Evolutionary conservation across 305 asterid genomes (phyloP).

Genomic region (Fraxinus albicans): DNA sequence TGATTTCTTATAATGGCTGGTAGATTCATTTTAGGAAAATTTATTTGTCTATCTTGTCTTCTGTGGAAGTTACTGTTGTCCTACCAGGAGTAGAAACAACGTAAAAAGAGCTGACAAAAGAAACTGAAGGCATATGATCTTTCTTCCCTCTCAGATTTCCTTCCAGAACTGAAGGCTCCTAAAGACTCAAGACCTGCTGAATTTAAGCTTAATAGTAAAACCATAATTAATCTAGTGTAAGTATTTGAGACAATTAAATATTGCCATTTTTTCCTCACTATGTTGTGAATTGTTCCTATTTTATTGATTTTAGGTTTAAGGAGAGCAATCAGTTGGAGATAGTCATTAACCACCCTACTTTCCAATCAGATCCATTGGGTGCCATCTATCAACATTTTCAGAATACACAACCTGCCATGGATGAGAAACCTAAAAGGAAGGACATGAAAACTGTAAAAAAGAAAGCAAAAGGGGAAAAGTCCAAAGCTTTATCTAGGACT

Average conservation of each 20-base stretch:
- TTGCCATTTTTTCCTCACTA: neutral
- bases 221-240: constrained; percentile 57
- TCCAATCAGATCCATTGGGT: constrained; percentile 60
- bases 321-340: constrained; percentile 58
- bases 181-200: constrained; percentile 34
- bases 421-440: constrained; percentile 42
- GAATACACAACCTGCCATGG: constrained; percentile 56
- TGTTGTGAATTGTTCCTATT: constrained; percentile 7
- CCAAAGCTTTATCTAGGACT: constrained; percentile 29
- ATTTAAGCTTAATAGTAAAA: constrained; percentile 61
- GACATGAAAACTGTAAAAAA: constrained; percentile 35
- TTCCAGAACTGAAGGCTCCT: constrained; percentile 54
- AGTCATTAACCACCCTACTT: constrained; percentile 56
- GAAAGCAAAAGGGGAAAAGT: constrained; percentile 41
- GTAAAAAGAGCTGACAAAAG: constrained; percentile 46
- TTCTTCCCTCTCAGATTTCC: constrained; percentile 62
- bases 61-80: constrained; percentile 3
- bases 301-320: constrained; percentile 49
- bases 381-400: constrained; percentile 62
- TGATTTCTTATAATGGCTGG: neutral
- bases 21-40: neutral
- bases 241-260: constrained; percentile 27
- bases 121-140: constrained; percentile 69
- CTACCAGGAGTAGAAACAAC: constrained; percentile 47
- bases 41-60: neutral